Percentiles rank a stretch among this genome's conserved stretches.
These are phyloP conservation scores for Rhizophagus prolifer DNA, from an alignment of 192 early-diverging fungal genomes.

Conservation along the genomic window DNA sequence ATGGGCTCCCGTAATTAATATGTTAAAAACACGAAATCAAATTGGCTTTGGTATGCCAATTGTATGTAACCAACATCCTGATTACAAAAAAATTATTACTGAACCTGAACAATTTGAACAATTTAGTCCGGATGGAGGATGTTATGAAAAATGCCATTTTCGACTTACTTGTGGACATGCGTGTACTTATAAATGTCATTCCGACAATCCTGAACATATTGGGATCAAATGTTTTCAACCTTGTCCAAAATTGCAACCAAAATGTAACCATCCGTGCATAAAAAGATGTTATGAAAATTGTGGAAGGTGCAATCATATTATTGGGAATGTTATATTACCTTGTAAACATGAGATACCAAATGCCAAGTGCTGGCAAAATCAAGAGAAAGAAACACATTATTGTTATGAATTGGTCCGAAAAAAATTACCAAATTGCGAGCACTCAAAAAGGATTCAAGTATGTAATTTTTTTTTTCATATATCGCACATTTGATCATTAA, in stretches of 20 bases:
- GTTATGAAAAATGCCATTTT: conserved; percentile 38
- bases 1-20: conserved; percentile 46
- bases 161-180: conserved; percentile 53
- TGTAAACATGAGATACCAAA: too few relatives aligned
- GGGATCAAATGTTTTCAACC: conserved; percentile 41
- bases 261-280: conserved; percentile 48
- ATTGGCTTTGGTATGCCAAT: conserved; percentile 47
- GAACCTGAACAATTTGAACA: conserved; percentile 34
- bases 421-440: conserved; percentile 43
- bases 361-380: too few relatives aligned
- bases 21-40: conserved; percentile 31
- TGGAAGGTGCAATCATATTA: conserved; percentile 35
- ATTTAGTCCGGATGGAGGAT: conserved; percentile 55
- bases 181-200: conserved; percentile 39
- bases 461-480: neutral
- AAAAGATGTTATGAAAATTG: conserved; percentile 50
- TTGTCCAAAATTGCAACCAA: conserved; percentile 40
- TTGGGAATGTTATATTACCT: neutral
- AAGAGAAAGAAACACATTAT: neutral
- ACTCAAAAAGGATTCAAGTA: conserved; percentile 25
- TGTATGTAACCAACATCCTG: conserved; percentile 48
- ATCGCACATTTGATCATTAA: too few relatives aligned
- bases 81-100: conserved; percentile 31
- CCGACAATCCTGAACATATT: conserved; percentile 35
- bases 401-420: conserved; percentile 30